phyloP scores from a whole-genome alignment of 2,329 filamentous ascomycete genomes.

The Colletotrichum camelliae region DNA sequence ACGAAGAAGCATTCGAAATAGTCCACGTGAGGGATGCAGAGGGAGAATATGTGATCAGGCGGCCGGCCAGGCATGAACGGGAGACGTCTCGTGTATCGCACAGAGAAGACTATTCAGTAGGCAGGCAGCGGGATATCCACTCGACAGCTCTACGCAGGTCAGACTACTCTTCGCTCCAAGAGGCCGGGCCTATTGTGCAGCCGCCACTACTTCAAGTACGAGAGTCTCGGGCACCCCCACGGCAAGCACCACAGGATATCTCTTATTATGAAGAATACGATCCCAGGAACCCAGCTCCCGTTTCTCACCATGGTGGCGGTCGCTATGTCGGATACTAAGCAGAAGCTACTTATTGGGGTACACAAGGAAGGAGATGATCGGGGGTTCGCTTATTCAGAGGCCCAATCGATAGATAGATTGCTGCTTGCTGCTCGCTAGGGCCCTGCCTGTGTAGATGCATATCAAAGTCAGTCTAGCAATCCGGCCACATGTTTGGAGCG shows the following conservation, averaged over 20 bases:
- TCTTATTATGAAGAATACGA: conserved; percentile 47
- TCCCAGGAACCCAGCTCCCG: conserved; percentile 40
- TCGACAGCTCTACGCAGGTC: not conserved
- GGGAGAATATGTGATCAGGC: conserved; percentile 52
- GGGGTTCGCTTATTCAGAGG: not conserved
- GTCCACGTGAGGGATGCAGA: conserved; percentile 49
- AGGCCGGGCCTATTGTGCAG: not conserved
- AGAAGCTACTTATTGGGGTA: not conserved
- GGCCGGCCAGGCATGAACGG: conserved; percentile 40
- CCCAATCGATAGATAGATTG: not conserved
- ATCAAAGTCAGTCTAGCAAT: not conserved
- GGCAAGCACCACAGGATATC: not conserved
- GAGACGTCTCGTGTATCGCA: conserved; percentile 25
- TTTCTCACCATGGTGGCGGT: not conserved
- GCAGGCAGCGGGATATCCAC: not conserved
- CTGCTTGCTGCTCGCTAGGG: not conserved
- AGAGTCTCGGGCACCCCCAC: not conserved
- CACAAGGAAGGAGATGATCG: not conserved
- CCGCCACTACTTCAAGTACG: not conserved
- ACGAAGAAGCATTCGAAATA: conserved; percentile 46
- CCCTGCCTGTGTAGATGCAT: not conserved
- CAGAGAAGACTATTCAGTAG: conserved; percentile 14
- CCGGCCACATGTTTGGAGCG: not conserved
- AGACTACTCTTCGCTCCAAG: not conserved
- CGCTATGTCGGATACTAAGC: not conserved